These are phyloP conservation scores for Ceriops decandra DNA, from an alignment of 345 rosid genomes.

Conservation along the genomic window DNA sequence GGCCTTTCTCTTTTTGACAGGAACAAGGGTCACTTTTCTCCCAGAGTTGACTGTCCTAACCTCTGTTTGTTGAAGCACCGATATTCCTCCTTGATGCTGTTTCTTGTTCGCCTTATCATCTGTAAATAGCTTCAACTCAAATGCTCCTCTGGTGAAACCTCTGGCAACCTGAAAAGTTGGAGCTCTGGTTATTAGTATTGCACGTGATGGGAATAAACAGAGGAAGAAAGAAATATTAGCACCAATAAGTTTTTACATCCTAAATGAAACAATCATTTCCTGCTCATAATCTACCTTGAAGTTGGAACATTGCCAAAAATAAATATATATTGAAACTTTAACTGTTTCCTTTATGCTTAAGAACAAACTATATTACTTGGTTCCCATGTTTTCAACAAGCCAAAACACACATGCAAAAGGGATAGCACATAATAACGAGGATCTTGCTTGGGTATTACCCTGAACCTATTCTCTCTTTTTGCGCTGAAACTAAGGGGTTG, in stretches of 20 bases:
- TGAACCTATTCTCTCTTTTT: too few species aligned
- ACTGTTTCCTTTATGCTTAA: too few species aligned
- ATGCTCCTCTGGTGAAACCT: conserved; percentile 74
- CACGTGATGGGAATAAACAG: neutral
- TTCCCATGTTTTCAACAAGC: too few species aligned
- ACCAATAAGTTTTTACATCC: neutral
- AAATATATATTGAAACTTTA: too few species aligned
- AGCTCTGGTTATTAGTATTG: neutral
- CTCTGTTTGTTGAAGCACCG: conserved; percentile 55
- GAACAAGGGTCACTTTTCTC: conserved; percentile 69
- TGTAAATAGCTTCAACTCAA: conserved; percentile 71
- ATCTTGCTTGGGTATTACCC: too few species aligned
- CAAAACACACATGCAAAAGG: too few species aligned
- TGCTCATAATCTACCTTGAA: too few species aligned
- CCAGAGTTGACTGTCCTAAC: conserved; percentile 47
- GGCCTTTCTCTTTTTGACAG: conserved; percentile 56
- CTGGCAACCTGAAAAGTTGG: conserved; percentile 60
- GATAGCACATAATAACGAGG: too few species aligned
- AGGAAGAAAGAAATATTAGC: neutral
- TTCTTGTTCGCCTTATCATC: conserved; percentile 52
- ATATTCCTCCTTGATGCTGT: conserved; percentile 56
- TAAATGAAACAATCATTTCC: too few species aligned
- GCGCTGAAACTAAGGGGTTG: too few species aligned
- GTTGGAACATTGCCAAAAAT: too few species aligned
- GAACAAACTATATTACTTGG: too few species aligned